Conservation (phyloP, 2,329 filamentous ascomycete species). For the Venturiaceae sp. region DNA sequence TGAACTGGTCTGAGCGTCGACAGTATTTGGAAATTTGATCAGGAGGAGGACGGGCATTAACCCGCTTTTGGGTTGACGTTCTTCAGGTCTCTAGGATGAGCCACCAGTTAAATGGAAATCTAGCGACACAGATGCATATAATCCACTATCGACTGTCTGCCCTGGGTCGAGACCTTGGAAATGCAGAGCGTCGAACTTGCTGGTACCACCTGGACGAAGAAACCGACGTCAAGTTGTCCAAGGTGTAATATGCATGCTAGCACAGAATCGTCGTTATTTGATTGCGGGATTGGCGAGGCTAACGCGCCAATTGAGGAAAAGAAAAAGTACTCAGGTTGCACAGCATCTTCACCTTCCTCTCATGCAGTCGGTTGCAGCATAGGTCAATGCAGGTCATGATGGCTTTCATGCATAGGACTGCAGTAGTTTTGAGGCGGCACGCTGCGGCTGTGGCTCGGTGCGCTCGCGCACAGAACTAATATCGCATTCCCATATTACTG, state of each 20-base stretch:
- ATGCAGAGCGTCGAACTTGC: not conserved
- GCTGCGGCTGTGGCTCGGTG: not conserved
- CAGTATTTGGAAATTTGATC: not conserved
- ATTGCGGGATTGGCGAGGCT: not conserved
- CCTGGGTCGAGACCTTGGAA: not conserved
- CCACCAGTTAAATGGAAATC: not conserved
- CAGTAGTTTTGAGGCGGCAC: not conserved
- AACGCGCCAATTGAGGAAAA: not conserved
- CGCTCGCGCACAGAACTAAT: not conserved
- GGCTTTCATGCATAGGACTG: not conserved
- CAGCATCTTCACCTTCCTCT: not conserved
- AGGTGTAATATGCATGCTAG: not conserved
- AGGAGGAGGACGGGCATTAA: not conserved
- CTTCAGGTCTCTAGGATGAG: not conserved
- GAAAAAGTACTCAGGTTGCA: not conserved
- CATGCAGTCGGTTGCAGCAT: not conserved
- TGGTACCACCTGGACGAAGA: not conserved
- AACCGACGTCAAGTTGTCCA: not conserved
- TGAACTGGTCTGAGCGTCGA: not conserved
- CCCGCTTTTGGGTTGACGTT: not conserved
- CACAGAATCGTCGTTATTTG: too few species aligned
- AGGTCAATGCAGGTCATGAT: not conserved
- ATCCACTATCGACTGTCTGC: not conserved
- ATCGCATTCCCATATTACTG: not conserved
- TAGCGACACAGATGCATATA: not conserved